Percentiles rank a stretch among this genome's conserved stretches.
Evolutionary conservation across 768 basidiomycete genomes (phyloP).

Genomic region (Pleurotus djamor): DNA sequence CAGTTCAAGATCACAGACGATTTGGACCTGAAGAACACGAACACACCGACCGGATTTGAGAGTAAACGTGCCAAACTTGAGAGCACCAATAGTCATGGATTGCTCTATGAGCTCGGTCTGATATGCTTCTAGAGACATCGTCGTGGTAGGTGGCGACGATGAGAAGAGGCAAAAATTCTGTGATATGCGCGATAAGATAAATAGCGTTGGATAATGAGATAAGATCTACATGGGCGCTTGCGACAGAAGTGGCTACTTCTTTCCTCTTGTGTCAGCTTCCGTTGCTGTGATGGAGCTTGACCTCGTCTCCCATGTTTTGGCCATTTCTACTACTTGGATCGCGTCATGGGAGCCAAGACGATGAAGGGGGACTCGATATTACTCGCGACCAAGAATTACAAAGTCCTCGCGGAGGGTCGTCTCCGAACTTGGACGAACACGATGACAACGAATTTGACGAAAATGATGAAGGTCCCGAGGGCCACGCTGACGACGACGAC

Average conservation of each 20-base stretch:
- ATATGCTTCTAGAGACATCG: conserved; percentile 38
- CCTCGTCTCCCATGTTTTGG: conserved; percentile 4
- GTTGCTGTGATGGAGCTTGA: neutral
- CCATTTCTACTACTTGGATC: neutral
- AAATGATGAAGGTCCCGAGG: conserved; percentile 7
- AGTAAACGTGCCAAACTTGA: conserved; percentile 90
- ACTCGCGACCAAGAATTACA: no score
- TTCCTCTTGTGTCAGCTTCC: no score
- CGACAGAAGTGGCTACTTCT: no score
- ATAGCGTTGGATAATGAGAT: neutral
- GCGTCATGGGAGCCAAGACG: neutral
- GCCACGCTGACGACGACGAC: conserved; percentile 10
- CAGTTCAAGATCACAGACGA: neutral
- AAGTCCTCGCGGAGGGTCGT: no score
- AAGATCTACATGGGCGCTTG: no score
- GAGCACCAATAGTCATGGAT: conserved; percentile 66
- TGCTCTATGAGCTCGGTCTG: conserved; percentile 69
- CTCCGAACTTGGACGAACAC: neutral
- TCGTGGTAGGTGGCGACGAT: no score
- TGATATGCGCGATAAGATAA: no score
- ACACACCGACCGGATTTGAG: conserved; percentile 93
- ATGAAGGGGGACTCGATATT: no score
- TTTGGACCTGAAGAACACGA: conserved; percentile 23
- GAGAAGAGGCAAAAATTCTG: no score
- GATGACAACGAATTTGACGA: conserved; percentile 10